Evolutionary conservation across 2,329 filamentous ascomycete genomes (phyloP), one percentile per base, ranked within the genome.

Genomic region (Alternaria solani): DNA sequence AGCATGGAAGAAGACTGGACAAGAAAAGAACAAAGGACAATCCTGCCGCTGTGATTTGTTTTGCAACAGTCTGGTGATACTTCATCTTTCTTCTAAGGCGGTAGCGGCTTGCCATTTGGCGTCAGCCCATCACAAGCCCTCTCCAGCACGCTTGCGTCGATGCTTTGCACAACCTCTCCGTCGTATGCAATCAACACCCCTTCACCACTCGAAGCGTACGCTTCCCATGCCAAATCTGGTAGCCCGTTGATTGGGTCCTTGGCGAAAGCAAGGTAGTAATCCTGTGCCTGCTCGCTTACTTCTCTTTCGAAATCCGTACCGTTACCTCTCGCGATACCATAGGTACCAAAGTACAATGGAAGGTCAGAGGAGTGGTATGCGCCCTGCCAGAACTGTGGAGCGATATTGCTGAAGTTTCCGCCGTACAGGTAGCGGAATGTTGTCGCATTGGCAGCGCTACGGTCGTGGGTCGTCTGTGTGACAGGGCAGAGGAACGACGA

Each of bases 401-500:
- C 57, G 25, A 78, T 72, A 60, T 79, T 78, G 51, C 64, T 70
- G 51, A 77, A 78, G 52, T 78, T 77, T 1, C 78, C 78, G 5
- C 65, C 71, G 47, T 78, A 81, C 12, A 76, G 67, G 51, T 78
- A 80, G 48, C 78, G 75, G 63, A 75, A 80, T 0, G 78, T 79
- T 0, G 68, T 58, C 0, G 73, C 59, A 34, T 66, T 69, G 11
- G 64, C 59, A 2, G 63, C 57, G 32, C 67, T 68, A 5, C 79
- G 69, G 23, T 68, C 57, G 4, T 67, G 55, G 3, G 70, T 74
- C 7, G 72, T 74, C 26, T 75, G 66, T 11, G 69, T 68, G 3
- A 63, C 56, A 0, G 75, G 71, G 51, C 77, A 80, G 46, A 75
- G 62, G 64, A 79, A 74, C 9, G 59, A 56, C 20, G 47, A 47